Base-by-base conservation (phyloP, 2,329 filamentous ascomycete species). In the Trichoderma koningiopsis region DNA sequence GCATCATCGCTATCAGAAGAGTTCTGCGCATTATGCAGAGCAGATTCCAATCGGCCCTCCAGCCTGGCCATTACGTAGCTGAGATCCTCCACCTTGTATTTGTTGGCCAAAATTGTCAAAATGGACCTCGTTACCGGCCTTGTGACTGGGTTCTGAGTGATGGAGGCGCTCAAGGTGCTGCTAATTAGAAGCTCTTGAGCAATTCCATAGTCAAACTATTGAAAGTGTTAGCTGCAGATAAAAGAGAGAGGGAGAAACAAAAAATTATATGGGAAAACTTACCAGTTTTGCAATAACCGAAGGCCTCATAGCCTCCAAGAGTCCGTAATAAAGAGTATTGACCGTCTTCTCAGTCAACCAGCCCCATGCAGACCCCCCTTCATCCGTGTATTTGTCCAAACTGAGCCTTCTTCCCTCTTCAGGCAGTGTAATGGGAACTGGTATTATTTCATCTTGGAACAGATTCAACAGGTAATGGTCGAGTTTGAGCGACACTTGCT, bases 21-120 rank as follows among this genome's bases (percentile, higher is more conserved):
- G 0, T 49, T 56, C 7, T 60, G 58, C 1, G 62, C 60, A 10
- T 62, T 66, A 5, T 70, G 61, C 10, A 80, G 27, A 11, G 77
- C 69, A 22, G 19, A 65, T 2, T 71, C 59, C 7, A 77, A 68
- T 13, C 72, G 73, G 24, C 75, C 68, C 65, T 79, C 76, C 1
- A 81, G 60, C 10, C 71, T 67, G 4, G 71, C 19, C 47, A 80
- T 73, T 5, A 81, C 70, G 6, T 71, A 69, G 8, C 71, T 71
- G 7, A 75, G 61, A 7, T 72, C 76, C 71, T 81, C 81, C 22
- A 81, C 75, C 40, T 79, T 79, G 73, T 81, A 79, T 71, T 84
- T 85, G 73, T 85, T 85, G 60, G 82, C 78, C 33, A 85, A 72
- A 4, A 82, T 77, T 2, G 80, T 78, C 13, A 84, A 74, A 13